phyloP scores from a whole-genome alignment of 805 yeast species.

The Pichia thaimueangensis region DNA sequence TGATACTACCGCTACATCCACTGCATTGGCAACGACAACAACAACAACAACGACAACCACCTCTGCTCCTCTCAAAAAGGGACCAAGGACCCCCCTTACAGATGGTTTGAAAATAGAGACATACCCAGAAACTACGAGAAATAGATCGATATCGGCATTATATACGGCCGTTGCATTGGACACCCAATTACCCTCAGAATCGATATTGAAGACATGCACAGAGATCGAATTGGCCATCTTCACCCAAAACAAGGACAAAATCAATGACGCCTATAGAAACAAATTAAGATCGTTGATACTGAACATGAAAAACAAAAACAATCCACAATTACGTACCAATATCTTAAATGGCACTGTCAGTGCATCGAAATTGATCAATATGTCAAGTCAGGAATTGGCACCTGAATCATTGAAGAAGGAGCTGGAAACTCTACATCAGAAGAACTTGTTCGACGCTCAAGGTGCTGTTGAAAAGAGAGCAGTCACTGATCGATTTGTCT shows the following conservation, averaged over 20 bases:
- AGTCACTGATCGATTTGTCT: constrained; percentile 90
- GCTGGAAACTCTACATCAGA: constrained; percentile 76
- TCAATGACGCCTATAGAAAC: constrained; percentile 62
- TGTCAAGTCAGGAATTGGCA: constrained; percentile 94
- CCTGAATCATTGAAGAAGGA: constrained; percentile 85
- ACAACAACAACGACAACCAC: neutral
- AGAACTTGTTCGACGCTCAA: constrained; percentile 92
- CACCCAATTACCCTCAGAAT: constrained; percentile 44
- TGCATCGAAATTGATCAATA: constrained; percentile 60
- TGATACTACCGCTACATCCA: constrained; percentile 16
- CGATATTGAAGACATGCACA: constrained; percentile 56
- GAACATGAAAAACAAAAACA: constrained; percentile 82
- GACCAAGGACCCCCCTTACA: constrained; percentile 69
- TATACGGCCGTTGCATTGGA: constrained; percentile 88
- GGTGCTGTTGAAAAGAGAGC: constrained; percentile 96
- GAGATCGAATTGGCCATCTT: constrained; percentile 71
- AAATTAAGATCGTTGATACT: constrained; percentile 81
- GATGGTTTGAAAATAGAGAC: constrained; percentile 72
- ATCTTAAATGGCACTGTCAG: constrained; percentile 61
- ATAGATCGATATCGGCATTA: constrained; percentile 73
- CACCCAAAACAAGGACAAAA: constrained; percentile 49
- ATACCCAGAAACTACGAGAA: constrained; percentile 74
- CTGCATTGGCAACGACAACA: neutral
- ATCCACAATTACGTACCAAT: constrained; percentile 73
- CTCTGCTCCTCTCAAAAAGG: neutral